A percentile compares a stretch with the other conserved stretches of the same genome.
phyloP scores from a whole-genome alignment of 805 yeast species.

The Monosporozyma aerobia region DNA sequence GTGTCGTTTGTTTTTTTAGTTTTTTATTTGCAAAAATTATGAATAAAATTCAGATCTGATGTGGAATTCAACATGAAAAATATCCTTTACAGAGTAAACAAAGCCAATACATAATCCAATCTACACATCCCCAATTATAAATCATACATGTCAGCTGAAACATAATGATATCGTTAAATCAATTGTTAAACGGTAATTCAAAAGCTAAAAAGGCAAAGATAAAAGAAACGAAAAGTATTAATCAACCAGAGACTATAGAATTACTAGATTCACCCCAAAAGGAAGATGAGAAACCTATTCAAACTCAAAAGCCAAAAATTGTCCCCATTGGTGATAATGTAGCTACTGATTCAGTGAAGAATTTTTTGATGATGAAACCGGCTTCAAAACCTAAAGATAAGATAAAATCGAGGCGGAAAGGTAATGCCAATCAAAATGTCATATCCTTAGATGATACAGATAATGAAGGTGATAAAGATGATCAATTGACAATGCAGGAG shows the following conservation, averaged over 20 bases:
- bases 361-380: conserved; percentile 12
- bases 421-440: not conserved
- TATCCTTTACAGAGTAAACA: no score
- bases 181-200: conserved; percentile 14
- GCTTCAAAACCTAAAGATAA: not conserved
- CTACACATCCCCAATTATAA: not conserved
- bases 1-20: not conserved
- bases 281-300: not conserved
- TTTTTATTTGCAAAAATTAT: not conserved
- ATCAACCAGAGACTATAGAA: not conserved
- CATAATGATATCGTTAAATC: conserved; percentile 9
- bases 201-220: not conserved
- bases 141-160: conserved; percentile 6
- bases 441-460: conserved; percentile 12
- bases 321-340: conserved; percentile 6
- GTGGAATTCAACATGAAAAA: not conserved
- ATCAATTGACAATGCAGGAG: not conserved
- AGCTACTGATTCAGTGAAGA: conserved; percentile 11
- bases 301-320: conserved; percentile 2
- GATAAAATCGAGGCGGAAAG: not conserved
- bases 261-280: not conserved
- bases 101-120: no score
- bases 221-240: not conserved
- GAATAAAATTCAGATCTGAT: not conserved
- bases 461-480: conserved; percentile 4